A percentile compares a stretch with the other conserved stretches of the same genome.
These are phyloP conservation scores for Ilyonectria mors-panacis DNA, from an alignment of 2,329 filamentous ascomycete species.

Conservation along the genomic window DNA sequence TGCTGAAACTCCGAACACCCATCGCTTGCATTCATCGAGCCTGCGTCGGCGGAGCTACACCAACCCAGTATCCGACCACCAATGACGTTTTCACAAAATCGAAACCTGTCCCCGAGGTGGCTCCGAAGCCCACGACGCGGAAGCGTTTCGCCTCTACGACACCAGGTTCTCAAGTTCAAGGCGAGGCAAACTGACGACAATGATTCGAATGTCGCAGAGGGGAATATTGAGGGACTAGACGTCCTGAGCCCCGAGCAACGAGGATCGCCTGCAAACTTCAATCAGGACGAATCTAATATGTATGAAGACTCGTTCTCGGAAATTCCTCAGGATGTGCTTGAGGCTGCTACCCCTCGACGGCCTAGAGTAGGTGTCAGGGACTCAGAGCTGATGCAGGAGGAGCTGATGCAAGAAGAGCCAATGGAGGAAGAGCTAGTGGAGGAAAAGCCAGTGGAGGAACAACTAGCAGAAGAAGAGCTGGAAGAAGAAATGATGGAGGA, in stretches of 20 bases:
- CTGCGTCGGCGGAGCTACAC: slow-evolving; percentile 30
- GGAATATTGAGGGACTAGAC: slow-evolving; percentile 5
- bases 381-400: background rate
- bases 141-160: slow-evolving; percentile 50
- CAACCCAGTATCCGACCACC: slow-evolving; percentile 38
- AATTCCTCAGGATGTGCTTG: slow-evolving; percentile 66
- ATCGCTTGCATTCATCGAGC: slow-evolving; percentile 14
- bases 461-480: background rate
- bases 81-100: slow-evolving; percentile 40
- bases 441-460: slow-evolving; percentile 13
- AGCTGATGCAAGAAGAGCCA: slow-evolving; percentile 9
- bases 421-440: slow-evolving; percentile 31
- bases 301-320: slow-evolving; percentile 73
- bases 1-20: slow-evolving; percentile 23
- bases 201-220: slow-evolving; percentile 21
- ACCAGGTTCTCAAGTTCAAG: slow-evolving; percentile 52
- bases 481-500: slow-evolving; percentile 37
- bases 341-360: slow-evolving; percentile 62
- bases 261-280: slow-evolving; percentile 28
- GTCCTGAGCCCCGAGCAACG: slow-evolving; percentile 22
- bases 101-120: slow-evolving; percentile 47
- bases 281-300: slow-evolving; percentile 51
- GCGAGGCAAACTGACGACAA: slow-evolving; percentile 42
- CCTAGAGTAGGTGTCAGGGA: slow-evolving; percentile 19
- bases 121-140: slow-evolving; percentile 55